phyloP scores from a whole-genome alignment of 257 asterid genomes.

The Fraxinus cuspidata region DNA sequence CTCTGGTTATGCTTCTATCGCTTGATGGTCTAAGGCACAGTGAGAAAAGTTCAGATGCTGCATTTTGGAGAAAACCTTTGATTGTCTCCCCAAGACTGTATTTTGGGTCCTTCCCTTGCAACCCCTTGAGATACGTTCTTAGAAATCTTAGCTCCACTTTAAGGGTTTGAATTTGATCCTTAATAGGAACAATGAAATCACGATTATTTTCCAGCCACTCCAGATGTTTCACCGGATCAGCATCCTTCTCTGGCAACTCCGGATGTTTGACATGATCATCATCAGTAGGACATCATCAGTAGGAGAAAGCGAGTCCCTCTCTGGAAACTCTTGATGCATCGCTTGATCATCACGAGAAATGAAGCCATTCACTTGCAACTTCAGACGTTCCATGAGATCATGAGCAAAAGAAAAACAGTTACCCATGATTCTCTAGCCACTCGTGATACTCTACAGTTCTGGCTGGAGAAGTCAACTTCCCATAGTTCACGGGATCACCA shows the following conservation, averaged over 20 bases:
- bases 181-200: not conserved
- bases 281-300: not conserved
- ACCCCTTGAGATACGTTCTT: not conserved
- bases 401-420: not conserved
- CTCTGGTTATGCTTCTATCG: not conserved
- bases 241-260: not conserved
- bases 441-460: not conserved
- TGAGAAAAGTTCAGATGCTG: not conserved
- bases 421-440: not conserved
- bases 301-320: not conserved
- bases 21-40: not conserved
- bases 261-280: not conserved
- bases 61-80: not conserved
- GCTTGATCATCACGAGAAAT: not conserved
- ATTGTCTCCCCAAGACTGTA: not conserved
- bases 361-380: not conserved
- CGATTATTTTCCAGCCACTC: too few relatives aligned
- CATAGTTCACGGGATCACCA: not conserved
- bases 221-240: too few relatives aligned
- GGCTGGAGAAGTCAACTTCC: not conserved
- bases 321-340: not conserved
- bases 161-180: not conserved
- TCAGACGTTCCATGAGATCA: not conserved
- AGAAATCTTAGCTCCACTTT: not conserved
- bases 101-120: not conserved